Evolutionary conservation across 805 yeast species (phyloP), one percentile per base, ranked within the genome.

Genomic region (Teunomyces tritomae): DNA sequence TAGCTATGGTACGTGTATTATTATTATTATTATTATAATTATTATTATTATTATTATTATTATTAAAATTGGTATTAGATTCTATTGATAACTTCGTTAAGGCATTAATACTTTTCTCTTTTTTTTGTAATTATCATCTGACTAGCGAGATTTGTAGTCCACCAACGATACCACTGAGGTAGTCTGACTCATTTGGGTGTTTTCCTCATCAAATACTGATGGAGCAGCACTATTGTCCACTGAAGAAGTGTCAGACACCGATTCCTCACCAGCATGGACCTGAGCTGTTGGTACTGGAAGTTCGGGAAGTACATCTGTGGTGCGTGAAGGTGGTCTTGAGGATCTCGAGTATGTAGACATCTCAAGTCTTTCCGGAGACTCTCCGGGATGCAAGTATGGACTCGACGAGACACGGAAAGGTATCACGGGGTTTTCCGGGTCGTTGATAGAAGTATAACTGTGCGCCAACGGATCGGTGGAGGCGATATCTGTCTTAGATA

Each of bases 211-310:
- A 57, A 73, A 73, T 3, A 73, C 73, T 33, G 74, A 69, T 24
- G 70, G 70, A n/a, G 71, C 55, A 10, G 70, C 65, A 46, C 71
- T 64, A 46, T 63, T 62, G 39, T 70, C 73, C 32, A 70, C 58
- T 10, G 71, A 66, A 8, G 63, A 48, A n/a, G 28, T 33, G 17
- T 54, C 62, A 9, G 50, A 57, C 27, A 43, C 35, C 28, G 40
- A 28, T 6, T 48, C 50, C 33, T 48, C 50, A 8, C 14, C 41
- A 9, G 33, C 30, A 13, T 20, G 40, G 5, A 20, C 26, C 16
- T 39, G 41, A 3, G 44, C 40, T 1, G 39, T 40, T 20, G 33
- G 33, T 20, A 13, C 28, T 17, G 40, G 13, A 20, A 48, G 6
- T 50, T 37, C 9, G 57, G 39, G 39, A 11, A 28, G 33, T 4